Conservation (phyloP, 805 yeast genomes). For the Brettanomyces nanus region DNA sequence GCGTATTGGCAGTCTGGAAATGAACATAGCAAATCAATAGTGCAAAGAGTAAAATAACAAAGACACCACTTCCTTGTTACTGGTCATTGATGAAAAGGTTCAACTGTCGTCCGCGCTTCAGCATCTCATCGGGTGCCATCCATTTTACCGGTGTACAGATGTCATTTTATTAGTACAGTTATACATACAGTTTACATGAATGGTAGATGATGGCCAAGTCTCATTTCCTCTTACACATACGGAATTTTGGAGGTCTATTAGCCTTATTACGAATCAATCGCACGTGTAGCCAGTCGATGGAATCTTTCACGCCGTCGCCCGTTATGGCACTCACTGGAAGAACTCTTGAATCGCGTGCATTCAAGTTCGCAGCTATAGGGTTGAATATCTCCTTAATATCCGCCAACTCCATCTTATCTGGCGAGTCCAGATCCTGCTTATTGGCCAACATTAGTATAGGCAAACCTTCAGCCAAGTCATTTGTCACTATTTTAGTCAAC, state of each 20-base stretch:
- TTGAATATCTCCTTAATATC: slow-evolving; percentile 80
- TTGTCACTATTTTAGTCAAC: slow-evolving; percentile 47
- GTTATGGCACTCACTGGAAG: slow-evolving; percentile 82
- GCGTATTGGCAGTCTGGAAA: too few species aligned
- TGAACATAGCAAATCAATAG: too few species aligned
- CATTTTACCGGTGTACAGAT: too few species aligned
- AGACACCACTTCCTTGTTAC: too few species aligned
- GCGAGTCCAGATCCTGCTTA: slow-evolving; percentile 67
- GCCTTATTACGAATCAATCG: slow-evolving; percentile 61
- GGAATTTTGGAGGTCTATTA: slow-evolving; percentile 42
- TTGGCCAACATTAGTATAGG: slow-evolving; percentile 94
- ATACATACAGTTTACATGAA: too few species aligned
- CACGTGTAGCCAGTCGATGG: slow-evolving; percentile 81
- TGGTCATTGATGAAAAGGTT: too few species aligned
- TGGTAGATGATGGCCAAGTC: too few species aligned
- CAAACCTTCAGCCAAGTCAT: slow-evolving; percentile 61
- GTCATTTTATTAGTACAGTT: too few species aligned
- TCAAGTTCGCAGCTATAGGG: slow-evolving; percentile 70
- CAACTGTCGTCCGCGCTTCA: too few species aligned
- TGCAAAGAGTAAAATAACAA: too few species aligned
- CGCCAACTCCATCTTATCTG: slow-evolving; percentile 59
- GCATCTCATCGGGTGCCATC: too few species aligned
- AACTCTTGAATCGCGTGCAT: slow-evolving; percentile 87
- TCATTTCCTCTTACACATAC: background rate
- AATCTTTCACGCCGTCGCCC: slow-evolving; percentile 77